phyloP scores from a whole-genome alignment of 176 grass and related monocot genomes.

The Canna indica region DNA sequence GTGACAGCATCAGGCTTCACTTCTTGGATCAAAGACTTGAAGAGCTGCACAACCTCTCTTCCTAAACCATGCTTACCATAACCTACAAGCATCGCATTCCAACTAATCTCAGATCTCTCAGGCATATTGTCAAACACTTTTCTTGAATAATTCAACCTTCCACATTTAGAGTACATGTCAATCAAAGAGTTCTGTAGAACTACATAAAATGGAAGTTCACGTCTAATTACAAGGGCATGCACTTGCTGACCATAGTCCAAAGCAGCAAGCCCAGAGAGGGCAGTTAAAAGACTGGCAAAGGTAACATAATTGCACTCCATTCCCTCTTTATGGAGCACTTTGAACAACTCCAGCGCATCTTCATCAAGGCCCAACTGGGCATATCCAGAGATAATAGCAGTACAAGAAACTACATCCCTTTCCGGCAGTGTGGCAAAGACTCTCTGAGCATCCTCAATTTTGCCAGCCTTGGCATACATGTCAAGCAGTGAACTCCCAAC shows the following conservation, averaged over 20 bases:
- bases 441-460: conserved; percentile 49
- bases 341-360: conserved; percentile 61
- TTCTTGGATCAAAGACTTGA: conserved; percentile 39
- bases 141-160: conserved; percentile 46
- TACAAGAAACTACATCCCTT: conserved; percentile 63
- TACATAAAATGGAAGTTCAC: conserved; percentile 46
- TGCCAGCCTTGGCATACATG: conserved; percentile 51
- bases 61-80: conserved; percentile 69
- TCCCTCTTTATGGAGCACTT: conserved; percentile 38
- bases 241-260: conserved; percentile 67
- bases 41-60: conserved; percentile 36
- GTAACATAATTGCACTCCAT: conserved; percentile 76
- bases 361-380: conserved; percentile 50
- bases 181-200: conserved; percentile 69
- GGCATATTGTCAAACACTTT: conserved; percentile 58
- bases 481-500: conserved; percentile 66
- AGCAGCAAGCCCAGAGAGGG: conserved; percentile 54
- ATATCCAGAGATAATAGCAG: conserved; percentile 63
- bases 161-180: conserved; percentile 73
- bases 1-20: conserved; percentile 54
- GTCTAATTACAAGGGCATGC: conserved; percentile 43
- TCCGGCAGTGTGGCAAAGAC: conserved; percentile 49
- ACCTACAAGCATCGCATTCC: conserved; percentile 64
- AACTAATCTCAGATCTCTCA: conserved; percentile 50
- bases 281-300: conserved; percentile 46